A percentile compares a stretch with the other conserved stretches of the same genome.
phyloP scores from a whole-genome alignment of 2,329 filamentous ascomycete species.

The Kalmusia sp. region DNA sequence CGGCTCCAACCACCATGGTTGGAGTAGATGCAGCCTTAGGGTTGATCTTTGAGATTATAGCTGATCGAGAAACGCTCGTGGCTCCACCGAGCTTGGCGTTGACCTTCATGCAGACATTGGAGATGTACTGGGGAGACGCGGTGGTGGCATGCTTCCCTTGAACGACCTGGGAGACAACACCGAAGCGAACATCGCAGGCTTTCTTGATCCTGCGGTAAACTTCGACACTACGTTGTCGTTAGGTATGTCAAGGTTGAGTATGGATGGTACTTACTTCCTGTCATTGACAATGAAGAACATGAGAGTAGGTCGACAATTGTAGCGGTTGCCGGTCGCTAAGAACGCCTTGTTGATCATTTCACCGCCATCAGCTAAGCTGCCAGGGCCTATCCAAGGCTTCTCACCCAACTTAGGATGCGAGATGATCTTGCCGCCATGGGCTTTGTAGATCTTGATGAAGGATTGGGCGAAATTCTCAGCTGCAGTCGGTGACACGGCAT shows the following conservation, averaged over 20 bases:
- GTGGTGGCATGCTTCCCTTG: conserved; percentile 72
- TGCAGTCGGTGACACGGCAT: conserved; percentile 50
- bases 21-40: conserved; percentile 22
- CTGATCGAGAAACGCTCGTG: conserved; percentile 63
- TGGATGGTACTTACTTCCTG: conserved; percentile 4
- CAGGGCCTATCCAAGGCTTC: conserved; percentile 38
- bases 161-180: conserved; percentile 84
- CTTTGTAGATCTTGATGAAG: conserved; percentile 67
- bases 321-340: conserved; percentile 61
- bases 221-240: conserved; percentile 64
- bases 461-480: conserved; percentile 63
- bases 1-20: conserved; percentile 87
- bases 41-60: conserved; percentile 39
- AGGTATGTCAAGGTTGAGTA: too few relatives aligned
- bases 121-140: conserved; percentile 81
- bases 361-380: conserved; percentile 48
- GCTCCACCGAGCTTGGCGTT: conserved; percentile 93
- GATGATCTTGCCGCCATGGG: conserved; percentile 66
- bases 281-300: conserved; percentile 79
- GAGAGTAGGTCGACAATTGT: conserved; percentile 71
- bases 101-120: conserved; percentile 95
- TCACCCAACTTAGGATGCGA: conserved; percentile 35
- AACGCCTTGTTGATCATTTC: conserved; percentile 64
- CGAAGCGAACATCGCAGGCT: conserved; percentile 82
- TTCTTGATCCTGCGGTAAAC: conserved; percentile 90